Evolutionary conservation across 148 eudicot genomes (phyloP), one percentile per base, ranked within the genome.

Genomic region (Arctostaphylos glauca): DNA sequence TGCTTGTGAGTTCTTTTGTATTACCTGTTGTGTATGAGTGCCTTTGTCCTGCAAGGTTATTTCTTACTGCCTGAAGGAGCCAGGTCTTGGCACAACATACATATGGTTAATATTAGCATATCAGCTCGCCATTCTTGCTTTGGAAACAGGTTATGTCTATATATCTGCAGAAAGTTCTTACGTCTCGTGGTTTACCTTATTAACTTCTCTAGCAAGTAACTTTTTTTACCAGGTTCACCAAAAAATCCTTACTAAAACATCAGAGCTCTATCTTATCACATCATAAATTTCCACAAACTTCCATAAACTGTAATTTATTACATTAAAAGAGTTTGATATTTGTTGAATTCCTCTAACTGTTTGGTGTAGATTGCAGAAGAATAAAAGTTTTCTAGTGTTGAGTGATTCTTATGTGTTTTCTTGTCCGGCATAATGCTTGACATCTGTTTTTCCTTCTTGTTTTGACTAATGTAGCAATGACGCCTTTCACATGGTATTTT

Each of bases 41-140:
- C 64, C 41, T 73, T 58, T 85, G 25, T 86, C 79, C 9, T 90
- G 74, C 84, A 95, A 98, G 98, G 98, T 31, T 95, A 90, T 80
- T 92, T 95, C 87, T 88, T 94, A 80, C 89, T 95, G 86, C 98
- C 98, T 87, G 98, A 95, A 90, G 98, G 89, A 82, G 94, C 98
- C 82, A 91, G 84, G 85, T 82, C 89, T 85, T 92, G 84, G 82
- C 98, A 95, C 79, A 87, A 88, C 77, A 92, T 95, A 74, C 91
- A 82, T 67, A 92, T 94, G 55, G 84, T 88, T 81, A 95, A 95
- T 83, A 87, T 95, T 79, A 95, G 96, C 91, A 94, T 95, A 86
- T 94, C 98, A 84, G 96, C 98, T 72, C 88, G 91, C 66, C 98
- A 95, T 86, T 86, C 94, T 47, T 95, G 98, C 93, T 95, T 94